Percentiles rank a stretch among this genome's conserved stretches.
These are phyloP conservation scores for Leccinum rimulosum DNA, from an alignment of 768 basidiomycete species.

Conservation along the genomic window DNA sequence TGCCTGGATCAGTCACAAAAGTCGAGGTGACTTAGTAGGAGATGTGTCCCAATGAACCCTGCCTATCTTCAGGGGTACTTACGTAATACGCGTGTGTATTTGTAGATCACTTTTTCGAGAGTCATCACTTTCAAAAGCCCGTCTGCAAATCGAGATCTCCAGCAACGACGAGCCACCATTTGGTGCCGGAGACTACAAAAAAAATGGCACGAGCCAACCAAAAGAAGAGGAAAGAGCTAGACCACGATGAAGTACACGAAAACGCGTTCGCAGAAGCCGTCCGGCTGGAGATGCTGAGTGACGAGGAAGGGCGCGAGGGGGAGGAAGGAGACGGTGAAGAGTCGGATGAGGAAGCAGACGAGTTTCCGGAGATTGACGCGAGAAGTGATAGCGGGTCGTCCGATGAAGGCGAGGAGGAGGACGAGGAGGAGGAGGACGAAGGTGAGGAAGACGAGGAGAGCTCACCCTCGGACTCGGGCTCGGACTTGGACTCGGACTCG, in stretches of 20 bases:
- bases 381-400: conserved; percentile 42
- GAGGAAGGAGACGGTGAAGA: conserved; percentile 36
- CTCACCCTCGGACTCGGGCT: conserved; percentile 21
- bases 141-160: background rate
- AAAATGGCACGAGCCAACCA: conserved; percentile 34
- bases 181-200: conserved; percentile 32
- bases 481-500: conserved; percentile 36
- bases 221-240: conserved; percentile 60
- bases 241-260: conserved; percentile 37
- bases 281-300: conserved; percentile 69
- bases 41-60: too few species aligned
- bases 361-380: conserved; percentile 68
- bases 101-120: conserved; percentile 9
- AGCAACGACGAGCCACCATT: background rate
- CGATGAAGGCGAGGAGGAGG: conserved; percentile 33
- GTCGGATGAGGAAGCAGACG: conserved; percentile 62
- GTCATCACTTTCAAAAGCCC: background rate
- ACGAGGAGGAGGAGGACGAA: conserved; percentile 32
- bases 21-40: too few species aligned
- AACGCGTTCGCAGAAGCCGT: conserved; percentile 39
- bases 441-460: conserved; percentile 39
- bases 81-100: conserved; percentile 11
- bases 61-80: conserved; percentile 6
- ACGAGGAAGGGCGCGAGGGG: conserved; percentile 52
- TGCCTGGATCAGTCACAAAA: too few species aligned